phyloP scores from a whole-genome alignment of 192 early-diverging fungal species.

The Lobulomyces angularis region DNA sequence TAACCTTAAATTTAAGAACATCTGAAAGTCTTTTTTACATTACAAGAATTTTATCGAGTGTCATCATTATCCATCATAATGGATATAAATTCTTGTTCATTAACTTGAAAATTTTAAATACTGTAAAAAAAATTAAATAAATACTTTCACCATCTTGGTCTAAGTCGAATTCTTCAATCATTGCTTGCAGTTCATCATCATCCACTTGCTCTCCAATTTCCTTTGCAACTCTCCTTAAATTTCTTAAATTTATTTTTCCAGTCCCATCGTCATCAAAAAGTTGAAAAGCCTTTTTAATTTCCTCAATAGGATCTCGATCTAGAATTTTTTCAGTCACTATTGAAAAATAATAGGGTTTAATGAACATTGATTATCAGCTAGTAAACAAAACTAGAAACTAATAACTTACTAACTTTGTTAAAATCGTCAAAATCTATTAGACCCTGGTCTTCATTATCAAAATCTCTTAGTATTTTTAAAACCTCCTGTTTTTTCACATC shows the following conservation, averaged over 20 bases:
- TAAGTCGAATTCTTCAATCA: constrained; percentile 84
- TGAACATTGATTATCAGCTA: background rate
- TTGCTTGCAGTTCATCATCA: constrained; percentile 71
- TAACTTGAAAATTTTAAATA: constrained; percentile 37
- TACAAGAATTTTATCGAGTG: too few species aligned
- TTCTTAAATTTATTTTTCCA: constrained; percentile 49
- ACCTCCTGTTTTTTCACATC: constrained; percentile 73
- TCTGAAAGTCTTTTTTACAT: too few species aligned
- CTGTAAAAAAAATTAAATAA: constrained; percentile 6
- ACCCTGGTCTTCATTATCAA: constrained; percentile 33
- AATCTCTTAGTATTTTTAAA: constrained; percentile 49
- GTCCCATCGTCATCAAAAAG: constrained; percentile 60
- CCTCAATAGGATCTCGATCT: constrained; percentile 64
- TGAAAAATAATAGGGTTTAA: background rate
- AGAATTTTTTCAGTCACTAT: constrained; percentile 54
- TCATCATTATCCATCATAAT: constrained; percentile 62
- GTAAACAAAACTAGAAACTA: too few species aligned
- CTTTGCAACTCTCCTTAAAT: constrained; percentile 59
- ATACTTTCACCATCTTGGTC: constrained; percentile 73
- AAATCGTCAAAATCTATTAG: constrained; percentile 60
- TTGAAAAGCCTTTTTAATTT: constrained; percentile 69
- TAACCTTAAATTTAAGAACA: too few species aligned
- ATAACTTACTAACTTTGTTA: constrained; percentile 49
- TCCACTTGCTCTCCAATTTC: constrained; percentile 71
- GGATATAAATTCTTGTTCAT: constrained; percentile 67